These are phyloP conservation scores for Aspergillus funiculosus DNA, from an alignment of 495 filamentous ascomycete species.

Conservation along the genomic window DNA sequence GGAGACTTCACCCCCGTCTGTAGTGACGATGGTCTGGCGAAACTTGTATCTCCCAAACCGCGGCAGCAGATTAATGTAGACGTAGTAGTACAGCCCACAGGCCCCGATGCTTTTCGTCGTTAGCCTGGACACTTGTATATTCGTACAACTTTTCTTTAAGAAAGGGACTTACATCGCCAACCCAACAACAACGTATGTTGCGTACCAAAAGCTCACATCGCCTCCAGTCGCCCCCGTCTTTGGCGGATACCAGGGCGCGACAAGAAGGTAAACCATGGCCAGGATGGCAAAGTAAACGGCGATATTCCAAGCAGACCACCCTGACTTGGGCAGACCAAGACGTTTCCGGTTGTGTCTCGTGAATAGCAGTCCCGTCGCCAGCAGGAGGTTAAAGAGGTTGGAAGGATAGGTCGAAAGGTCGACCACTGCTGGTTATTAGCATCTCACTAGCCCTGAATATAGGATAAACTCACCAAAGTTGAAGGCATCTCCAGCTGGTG, in stretches of 20 bases:
- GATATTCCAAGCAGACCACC: conserved; percentile 51
- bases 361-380: conserved; percentile 49
- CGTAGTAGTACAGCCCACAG: conserved; percentile 51
- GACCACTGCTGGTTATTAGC: conserved; percentile 36
- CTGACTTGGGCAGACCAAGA: conserved; percentile 35
- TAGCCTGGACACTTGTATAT: not conserved
- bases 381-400: conserved; percentile 48
- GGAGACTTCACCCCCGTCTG: conserved; percentile 44
- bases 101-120: conserved; percentile 32
- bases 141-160: not conserved
- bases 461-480: conserved; percentile 52
- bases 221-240: conserved; percentile 49
- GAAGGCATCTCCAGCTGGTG: conserved; percentile 64
- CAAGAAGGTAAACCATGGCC: conserved; percentile 50
- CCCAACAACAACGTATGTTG: conserved; percentile 53
- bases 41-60: conserved; percentile 45
- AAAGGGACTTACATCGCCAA: conserved; percentile 47
- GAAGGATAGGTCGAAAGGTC: conserved; percentile 50
- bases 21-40: conserved; percentile 46
- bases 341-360: conserved; percentile 47
- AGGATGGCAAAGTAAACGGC: conserved; percentile 50
- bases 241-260: conserved; percentile 64
- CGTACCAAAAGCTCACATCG: conserved; percentile 64
- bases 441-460: too few relatives aligned
- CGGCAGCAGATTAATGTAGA: conserved; percentile 52